Evolutionary conservation across 345 rosid genomes (phyloP), one percentile per base, ranked within the genome.

Genomic region (Populus pruinosa): DNA sequence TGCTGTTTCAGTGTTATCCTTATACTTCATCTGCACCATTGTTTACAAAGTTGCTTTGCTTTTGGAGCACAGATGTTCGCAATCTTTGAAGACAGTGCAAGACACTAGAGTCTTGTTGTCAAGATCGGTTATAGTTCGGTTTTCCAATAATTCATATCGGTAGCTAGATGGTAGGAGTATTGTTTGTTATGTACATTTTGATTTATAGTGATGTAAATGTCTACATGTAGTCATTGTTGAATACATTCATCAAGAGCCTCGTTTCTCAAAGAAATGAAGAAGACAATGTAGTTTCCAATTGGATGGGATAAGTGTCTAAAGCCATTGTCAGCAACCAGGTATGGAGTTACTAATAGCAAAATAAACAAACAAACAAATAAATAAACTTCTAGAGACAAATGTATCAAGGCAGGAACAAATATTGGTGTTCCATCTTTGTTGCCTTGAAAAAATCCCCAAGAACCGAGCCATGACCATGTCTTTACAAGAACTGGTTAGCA

Each of bases 161-260:
- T 9, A 50, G 74, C 41, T 27, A 31, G n/a, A 49, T 71, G 35
- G 25, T 38, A 71, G 61, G 33, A 56, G 16, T 62, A 8, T 77
- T 68, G 55, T 65, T 49, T 69, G 18, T 35, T 72, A 38, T 39
- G 53, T 33, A 72, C n/a, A 13, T 77, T 75, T 80, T 62, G 66
- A 74, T 71, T 43, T 65, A 12, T 81, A 86, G 79, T 73, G 61
- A 73, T 82, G 84, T 82, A 83, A 79, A 80, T 77, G 72, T 79
- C 31, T 29, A 27, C 27, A 31, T 33, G 66, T 81, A 70, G 69
- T 68, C 70, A 65, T 65, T 27, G 69, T 65, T 29, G 6, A 65
- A 33, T 16, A 31, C 21, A 65, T 17, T 65, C 21, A 29, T 17
- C n/a, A 65, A 5, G 39, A 65, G 20, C 69, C 41, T 29, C 69